These are phyloP conservation scores for Scedosporium dehoogii DNA, from an alignment of 2,329 filamentous ascomycete genomes.

Conservation along the genomic window DNA sequence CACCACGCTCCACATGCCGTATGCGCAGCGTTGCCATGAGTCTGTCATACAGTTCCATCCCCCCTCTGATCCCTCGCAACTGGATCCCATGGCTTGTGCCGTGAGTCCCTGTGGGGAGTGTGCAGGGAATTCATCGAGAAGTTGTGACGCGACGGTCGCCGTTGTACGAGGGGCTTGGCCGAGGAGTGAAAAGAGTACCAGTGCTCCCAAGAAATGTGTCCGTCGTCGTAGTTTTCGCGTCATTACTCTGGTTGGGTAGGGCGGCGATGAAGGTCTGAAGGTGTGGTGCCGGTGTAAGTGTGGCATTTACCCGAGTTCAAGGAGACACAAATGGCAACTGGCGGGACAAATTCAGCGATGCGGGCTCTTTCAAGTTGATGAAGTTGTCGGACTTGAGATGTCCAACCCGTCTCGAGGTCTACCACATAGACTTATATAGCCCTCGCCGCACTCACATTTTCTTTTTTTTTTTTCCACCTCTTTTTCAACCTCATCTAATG, in stretches of 20 bases:
- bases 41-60: conserved; percentile 43
- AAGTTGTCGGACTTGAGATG: too few relatives aligned
- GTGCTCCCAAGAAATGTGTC: too few relatives aligned
- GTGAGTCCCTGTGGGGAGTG: conserved; percentile 18
- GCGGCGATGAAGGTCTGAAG: too few relatives aligned
- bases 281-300: too few relatives aligned
- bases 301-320: too few relatives aligned
- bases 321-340: too few relatives aligned
- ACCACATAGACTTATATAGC: background rate
- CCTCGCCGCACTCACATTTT: background rate
- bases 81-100: conserved; percentile 16
- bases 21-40: conserved; percentile 40
- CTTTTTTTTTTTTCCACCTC: background rate
- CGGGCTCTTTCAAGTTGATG: too few relatives aligned
- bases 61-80: conserved; percentile 32
- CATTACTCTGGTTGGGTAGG: too few relatives aligned
- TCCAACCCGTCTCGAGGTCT: too few relatives aligned
- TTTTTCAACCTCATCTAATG: background rate
- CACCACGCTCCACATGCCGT: conserved; percentile 34
- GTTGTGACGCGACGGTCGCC: background rate
- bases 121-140: conserved; percentile 1
- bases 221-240: too few relatives aligned
- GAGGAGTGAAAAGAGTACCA: conserved; percentile 3
- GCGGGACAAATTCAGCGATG: too few relatives aligned
- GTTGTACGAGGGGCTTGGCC: background rate